Percentiles rank a stretch among this genome's conserved stretches.
Conservation (phyloP, 2,329 filamentous ascomycete genomes). For the Dactylellina parvicollis region DNA sequence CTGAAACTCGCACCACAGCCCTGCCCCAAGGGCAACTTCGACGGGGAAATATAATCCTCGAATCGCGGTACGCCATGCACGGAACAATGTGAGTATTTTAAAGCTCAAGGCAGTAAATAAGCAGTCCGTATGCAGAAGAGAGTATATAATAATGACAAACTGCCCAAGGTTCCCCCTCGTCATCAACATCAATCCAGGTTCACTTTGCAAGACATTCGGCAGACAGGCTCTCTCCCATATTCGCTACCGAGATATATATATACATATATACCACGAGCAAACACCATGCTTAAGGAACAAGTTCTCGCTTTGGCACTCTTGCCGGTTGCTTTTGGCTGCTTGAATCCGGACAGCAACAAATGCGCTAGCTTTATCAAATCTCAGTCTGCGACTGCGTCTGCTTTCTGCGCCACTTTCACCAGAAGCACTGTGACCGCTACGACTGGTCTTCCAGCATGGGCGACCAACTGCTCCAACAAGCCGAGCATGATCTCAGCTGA, state of each 20-base stretch:
- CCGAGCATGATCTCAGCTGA: constrained; percentile 47
- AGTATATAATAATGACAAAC: constrained; percentile 31
- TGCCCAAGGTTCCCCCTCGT: not conserved
- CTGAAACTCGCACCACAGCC: constrained; percentile 10
- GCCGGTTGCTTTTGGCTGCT: constrained; percentile 58
- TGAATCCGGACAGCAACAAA: constrained; percentile 58
- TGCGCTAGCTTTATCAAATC: constrained; percentile 61
- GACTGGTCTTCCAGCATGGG: constrained; percentile 62
- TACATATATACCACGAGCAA: not conserved
- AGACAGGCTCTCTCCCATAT: not conserved
- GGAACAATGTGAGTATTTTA: constrained; percentile 11
- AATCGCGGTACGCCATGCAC: constrained; percentile 16
- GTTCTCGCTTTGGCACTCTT: constrained; percentile 56
- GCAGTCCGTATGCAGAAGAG: not conserved
- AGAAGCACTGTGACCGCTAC: constrained; percentile 54
- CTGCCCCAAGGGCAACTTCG: not conserved
- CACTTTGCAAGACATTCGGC: not conserved
- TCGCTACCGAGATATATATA: not conserved
- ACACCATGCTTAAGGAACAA: constrained; percentile 40
- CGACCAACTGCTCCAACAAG: constrained; percentile 60
- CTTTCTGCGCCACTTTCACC: constrained; percentile 61
- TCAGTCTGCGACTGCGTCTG: constrained; percentile 59
- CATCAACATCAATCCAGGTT: not conserved
- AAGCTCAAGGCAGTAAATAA: not conserved
- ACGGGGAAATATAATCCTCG: constrained; percentile 52